Base-by-base conservation (phyloP, 106 monocot species). In the Amphibolis antarctica region DNA sequence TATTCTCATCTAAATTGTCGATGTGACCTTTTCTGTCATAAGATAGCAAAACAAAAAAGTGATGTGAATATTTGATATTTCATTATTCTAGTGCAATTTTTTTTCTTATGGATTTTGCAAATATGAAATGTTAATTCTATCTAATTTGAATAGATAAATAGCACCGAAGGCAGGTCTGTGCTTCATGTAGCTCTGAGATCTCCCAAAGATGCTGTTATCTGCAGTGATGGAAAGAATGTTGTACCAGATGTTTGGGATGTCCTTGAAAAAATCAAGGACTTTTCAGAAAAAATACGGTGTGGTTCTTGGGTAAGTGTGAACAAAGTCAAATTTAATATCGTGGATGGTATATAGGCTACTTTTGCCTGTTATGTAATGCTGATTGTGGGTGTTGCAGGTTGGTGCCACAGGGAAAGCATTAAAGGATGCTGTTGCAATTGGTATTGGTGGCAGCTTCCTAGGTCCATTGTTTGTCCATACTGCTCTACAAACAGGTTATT, bases 391-490 rank as follows among this genome's bases (percentile, higher is more conserved):
- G 30, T 42, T 12, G 62, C 71, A 93, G 93, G 83, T 93, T 81
- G 93, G 93, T 52, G 83, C 80, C 68, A 93, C 93, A 23, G 93
- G 93, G 53, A 93, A 89, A 70, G 67, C 83, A 59, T 70, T 93
- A 62, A 81, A 74, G 71, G 83, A 93, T 89, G 88, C 86, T 58
- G 86, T 93, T 47, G 70, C 93, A 45, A 69, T 93, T 73, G 93
- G 89, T 67, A 93, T 93, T 71, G 93, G 93, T 55, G 93, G 93
- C 19, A 93, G 93, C 65, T 93, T 86, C 77, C 72, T 93, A 26
- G 93, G 93, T 10, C 93, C 93, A 46, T 70, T 93, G 28, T 93
- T 93, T 80, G 88, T 93, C 46, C 93, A 93, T 45, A 83, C 89
- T 62, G 93, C 93, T 64, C 93, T 93, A 65, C 93, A 93, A 74